phyloP scores from a whole-genome alignment of 768 basidiomycete genomes.

The Mycena crocata region DNA sequence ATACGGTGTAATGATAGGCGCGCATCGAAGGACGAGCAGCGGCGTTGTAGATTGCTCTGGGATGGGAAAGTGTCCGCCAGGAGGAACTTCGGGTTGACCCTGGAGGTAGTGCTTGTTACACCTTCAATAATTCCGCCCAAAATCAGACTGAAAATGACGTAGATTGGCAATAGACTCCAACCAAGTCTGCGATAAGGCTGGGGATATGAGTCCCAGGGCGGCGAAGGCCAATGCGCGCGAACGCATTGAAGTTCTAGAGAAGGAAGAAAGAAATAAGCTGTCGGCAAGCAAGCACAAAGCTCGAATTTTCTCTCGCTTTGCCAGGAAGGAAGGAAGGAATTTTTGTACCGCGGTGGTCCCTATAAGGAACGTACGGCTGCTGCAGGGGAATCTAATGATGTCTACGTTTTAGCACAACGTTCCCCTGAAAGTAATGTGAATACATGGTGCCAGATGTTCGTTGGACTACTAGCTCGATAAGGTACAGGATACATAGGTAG shows the following conservation, averaged over 20 bases:
- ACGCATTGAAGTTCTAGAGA: too few species aligned
- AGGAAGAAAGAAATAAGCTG: too few species aligned
- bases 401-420: too few species aligned
- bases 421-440: too few species aligned
- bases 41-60: constrained; percentile 48
- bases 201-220: constrained; percentile 10
- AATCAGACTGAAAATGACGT: constrained; percentile 8
- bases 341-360: too few species aligned
- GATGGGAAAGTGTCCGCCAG: constrained; percentile 58
- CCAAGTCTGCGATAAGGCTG: constrained; percentile 22
- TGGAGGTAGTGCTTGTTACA: constrained; percentile 63
- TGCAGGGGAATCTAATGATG: too few species aligned
- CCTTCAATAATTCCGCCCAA: constrained; percentile 42
- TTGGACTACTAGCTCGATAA: too few species aligned
- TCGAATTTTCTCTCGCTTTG: too few species aligned
- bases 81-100: constrained; percentile 53
- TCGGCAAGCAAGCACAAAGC: too few species aligned
- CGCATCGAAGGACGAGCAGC: constrained; percentile 59
- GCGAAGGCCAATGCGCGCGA: background rate
- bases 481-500: constrained; percentile 22
- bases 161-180: constrained; percentile 7
- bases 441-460: too few species aligned
- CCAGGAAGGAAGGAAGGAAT: too few species aligned
- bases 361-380: too few species aligned
- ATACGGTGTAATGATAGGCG: constrained; percentile 60